phyloP scores from a whole-genome alignment of 2,329 filamentous ascomycete species.

The Elsinoe batatas region DNA sequence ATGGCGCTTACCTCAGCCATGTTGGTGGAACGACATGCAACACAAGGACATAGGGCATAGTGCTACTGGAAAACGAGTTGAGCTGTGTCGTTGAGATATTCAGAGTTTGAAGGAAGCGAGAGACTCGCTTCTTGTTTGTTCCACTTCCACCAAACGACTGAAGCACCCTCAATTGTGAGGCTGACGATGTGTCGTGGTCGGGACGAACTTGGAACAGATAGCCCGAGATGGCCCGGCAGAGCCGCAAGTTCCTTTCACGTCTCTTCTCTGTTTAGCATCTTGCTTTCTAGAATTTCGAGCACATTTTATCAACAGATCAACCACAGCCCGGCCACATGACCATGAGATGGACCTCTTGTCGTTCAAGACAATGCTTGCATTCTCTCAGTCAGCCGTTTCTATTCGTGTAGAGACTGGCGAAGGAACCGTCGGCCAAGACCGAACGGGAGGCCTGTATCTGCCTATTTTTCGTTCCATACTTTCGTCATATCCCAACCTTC shows the following conservation, averaged over 20 bases:
- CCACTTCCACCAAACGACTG: too few species aligned
- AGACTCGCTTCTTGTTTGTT: too few species aligned
- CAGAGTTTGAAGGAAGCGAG: too few species aligned
- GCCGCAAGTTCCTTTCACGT: too few species aligned
- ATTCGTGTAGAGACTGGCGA: background rate
- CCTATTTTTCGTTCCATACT: background rate
- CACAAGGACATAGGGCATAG: background rate
- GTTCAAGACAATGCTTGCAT: background rate
- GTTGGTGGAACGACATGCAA: background rate
- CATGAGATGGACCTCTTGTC: background rate
- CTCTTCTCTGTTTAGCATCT: too few species aligned
- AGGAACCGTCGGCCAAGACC: background rate
- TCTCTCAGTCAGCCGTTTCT: background rate
- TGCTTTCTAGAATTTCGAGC: too few species aligned
- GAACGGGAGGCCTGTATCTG: constrained; percentile 2
- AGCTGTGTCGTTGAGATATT: background rate
- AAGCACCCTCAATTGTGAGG: too few species aligned
- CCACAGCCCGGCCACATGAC: background rate
- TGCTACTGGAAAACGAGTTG: background rate
- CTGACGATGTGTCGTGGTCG: too few species aligned
- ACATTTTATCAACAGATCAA: background rate
- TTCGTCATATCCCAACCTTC: background rate
- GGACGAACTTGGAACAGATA: too few species aligned
- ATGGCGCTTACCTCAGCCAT: background rate
- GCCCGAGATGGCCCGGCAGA: too few species aligned